A percentile compares a stretch with the other conserved stretches of the same genome.
phyloP scores from a whole-genome alignment of 2,329 filamentous ascomycete species.

The Curvularia verruculosa region DNA sequence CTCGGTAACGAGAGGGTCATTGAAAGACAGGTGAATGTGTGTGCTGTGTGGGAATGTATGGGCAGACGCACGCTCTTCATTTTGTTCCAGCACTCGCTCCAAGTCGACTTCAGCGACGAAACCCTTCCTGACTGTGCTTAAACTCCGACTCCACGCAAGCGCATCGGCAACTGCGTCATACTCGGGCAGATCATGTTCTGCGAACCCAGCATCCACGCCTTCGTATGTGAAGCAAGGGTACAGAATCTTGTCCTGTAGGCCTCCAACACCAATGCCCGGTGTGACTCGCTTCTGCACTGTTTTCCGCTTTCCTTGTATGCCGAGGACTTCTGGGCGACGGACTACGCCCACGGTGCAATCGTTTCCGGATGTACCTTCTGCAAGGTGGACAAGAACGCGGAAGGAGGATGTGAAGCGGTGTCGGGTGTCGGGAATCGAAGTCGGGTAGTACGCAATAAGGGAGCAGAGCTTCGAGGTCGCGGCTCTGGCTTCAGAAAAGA shows the following conservation, averaged over 20 bases:
- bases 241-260: conserved; percentile 51
- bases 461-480: conserved; percentile 59
- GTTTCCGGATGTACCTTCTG: conserved; percentile 41
- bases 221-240: conserved; percentile 62
- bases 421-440: conserved; percentile 60
- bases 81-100: conserved; percentile 54
- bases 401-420: conserved; percentile 53
- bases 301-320: conserved; percentile 59
- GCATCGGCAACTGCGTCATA: conserved; percentile 68
- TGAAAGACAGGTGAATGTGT: too few species aligned
- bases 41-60: background rate
- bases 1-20: too few species aligned
- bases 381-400: conserved; percentile 64
- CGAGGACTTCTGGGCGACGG: conserved; percentile 58
- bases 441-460: conserved; percentile 68
- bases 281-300: conserved; percentile 58
- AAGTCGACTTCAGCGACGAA: conserved; percentile 60
- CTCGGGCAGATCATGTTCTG: conserved; percentile 71
- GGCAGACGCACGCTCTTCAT: conserved; percentile 41
- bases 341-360: conserved; percentile 57
- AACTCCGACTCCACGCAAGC: conserved; percentile 71
- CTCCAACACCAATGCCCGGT: conserved; percentile 58
- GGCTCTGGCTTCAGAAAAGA: conserved; percentile 62
- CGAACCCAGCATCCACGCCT: conserved; percentile 67
- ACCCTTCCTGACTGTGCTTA: conserved; percentile 64